Conservation (phyloP, 176 grass and related monocot genomes). For the Pharus latifolius region DNA sequence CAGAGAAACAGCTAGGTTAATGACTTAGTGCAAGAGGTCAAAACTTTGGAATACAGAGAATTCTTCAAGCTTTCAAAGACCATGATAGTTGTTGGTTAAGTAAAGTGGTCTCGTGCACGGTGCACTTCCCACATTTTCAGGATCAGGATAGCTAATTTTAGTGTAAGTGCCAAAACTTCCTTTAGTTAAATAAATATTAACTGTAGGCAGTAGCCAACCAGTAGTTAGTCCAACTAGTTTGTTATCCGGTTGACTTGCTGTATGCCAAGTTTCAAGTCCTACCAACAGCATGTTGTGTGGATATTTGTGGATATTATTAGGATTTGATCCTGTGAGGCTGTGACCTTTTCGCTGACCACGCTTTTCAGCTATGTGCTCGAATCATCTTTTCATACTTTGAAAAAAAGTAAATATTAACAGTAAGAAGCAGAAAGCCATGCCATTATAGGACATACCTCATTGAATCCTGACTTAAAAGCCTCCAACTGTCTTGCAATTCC, state of each 20-base stretch:
- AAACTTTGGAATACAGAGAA: not conserved
- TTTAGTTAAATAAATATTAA: not conserved
- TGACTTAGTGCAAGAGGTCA: not conserved
- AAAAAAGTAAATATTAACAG: too few species aligned
- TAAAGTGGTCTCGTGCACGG: not conserved
- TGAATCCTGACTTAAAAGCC: constrained; percentile 87
- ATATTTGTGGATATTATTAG: too few species aligned
- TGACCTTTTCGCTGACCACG: too few species aligned
- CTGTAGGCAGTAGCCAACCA: too few species aligned
- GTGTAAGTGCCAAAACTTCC: not conserved
- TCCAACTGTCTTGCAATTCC: constrained; percentile 72
- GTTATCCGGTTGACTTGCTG: too few species aligned
- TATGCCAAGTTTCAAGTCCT: too few species aligned
- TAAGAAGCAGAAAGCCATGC: not conserved
- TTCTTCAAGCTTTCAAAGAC: too few species aligned
- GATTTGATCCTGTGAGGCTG: too few species aligned
- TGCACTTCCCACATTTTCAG: not conserved
- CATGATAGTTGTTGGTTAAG: not conserved
- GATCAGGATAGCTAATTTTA: not conserved
- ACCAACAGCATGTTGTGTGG: too few species aligned
- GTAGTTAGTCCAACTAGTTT: too few species aligned
- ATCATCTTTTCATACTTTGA: too few species aligned
- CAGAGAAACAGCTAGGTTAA: not conserved
- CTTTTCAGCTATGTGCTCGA: too few species aligned
- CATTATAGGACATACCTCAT: constrained; percentile 53